Conservation (phyloP, 179 eudicot genomes). For the Amaranthus tricolor region DNA sequence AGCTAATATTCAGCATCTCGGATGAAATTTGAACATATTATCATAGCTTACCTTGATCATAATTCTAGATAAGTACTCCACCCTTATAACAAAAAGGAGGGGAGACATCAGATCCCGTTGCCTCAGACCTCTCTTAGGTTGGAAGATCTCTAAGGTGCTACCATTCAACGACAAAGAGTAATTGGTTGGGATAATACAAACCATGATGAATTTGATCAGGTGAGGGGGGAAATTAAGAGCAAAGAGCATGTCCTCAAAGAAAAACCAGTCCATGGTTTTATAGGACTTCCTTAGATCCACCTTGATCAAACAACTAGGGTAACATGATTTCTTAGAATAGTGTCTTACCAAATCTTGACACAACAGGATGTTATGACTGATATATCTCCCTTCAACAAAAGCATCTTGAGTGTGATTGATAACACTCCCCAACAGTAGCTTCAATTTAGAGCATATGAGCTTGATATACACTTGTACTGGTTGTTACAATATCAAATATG, state of each 20-base stretch:
- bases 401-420: no score
- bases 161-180: background rate
- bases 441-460: no score
- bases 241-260: background rate
- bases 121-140: background rate
- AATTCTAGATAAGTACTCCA: background rate
- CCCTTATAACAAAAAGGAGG: background rate
- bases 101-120: background rate
- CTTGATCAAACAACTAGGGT: no score
- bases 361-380: no score
- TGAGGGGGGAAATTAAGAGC: background rate
- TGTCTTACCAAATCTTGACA: no score
- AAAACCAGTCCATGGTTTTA: background rate
- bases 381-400: no score
- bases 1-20: background rate
- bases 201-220: accelerated
- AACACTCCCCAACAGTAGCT: no score
- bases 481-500: no score
- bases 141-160: background rate
- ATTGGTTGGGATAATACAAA: background rate
- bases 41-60: background rate
- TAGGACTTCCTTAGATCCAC: no score
- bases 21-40: background rate
- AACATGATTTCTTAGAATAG: no score
- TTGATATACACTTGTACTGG: no score